Percentiles rank a stretch among this genome's conserved stretches.
phyloP scores from a whole-genome alignment of 371 early-diverging fungal species.

The Mortierella sp. region DNA sequence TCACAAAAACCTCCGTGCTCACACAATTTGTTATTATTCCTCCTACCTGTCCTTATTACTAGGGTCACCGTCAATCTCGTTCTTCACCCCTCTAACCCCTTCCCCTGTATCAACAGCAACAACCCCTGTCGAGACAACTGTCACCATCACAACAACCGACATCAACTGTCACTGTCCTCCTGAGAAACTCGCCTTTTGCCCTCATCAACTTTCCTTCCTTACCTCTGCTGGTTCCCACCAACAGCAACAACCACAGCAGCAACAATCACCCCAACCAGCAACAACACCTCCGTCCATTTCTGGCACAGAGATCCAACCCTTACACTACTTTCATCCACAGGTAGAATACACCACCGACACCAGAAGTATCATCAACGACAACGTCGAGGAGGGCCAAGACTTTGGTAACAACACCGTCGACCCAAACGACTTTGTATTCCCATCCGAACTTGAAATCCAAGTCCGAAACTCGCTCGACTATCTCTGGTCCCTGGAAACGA shows the following conservation, averaged over 20 bases:
- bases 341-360: neutral
- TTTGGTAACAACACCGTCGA: neutral
- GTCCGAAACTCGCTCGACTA: conserved; percentile 31
- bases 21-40: neutral
- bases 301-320: conserved; percentile 17
- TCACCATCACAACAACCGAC: neutral
- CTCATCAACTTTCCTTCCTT: neutral
- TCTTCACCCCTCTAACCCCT: neutral
- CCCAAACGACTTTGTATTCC: neutral
- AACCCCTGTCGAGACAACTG: conserved; percentile 1
- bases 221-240: neutral
- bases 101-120: conserved; percentile 11
- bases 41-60: neutral
- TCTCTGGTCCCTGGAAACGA: conserved; percentile 36
- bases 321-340: conserved; percentile 8
- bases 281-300: neutral
- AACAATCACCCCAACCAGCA: neutral
- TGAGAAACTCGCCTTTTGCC: neutral
- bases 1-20: neutral
- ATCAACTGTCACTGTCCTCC: neutral
- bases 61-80: neutral
- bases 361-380: neutral
- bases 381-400: neutral
- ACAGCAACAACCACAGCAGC: neutral
- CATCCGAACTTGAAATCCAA: conserved; percentile 13